Base-by-base conservation (phyloP, 2,329 filamentous ascomycete genomes). In the Pseudocercospora crystallina region DNA sequence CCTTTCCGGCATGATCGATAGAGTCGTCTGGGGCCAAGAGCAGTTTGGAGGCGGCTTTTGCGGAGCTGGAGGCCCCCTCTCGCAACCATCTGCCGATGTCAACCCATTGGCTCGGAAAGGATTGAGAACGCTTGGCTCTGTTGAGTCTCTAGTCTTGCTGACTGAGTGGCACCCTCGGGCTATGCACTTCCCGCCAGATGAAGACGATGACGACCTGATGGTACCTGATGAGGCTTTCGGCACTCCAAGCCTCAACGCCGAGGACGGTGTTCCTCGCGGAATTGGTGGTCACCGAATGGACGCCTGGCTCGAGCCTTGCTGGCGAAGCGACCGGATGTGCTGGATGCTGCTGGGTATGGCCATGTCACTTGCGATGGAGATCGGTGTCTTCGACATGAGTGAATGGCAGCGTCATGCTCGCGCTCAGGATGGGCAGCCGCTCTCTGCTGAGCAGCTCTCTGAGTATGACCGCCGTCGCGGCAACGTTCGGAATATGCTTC, bases 81-180 rank as follows among this genome's bases (percentile, higher is more conserved):
- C 80, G 69, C 61, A 79, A 57, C 86, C 56, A 78, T 86, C 41
- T 81, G 87, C 82, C 76, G 85, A 74, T 80, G 84, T 71, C 65
- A 90, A 73, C 69, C 74, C 79, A 11, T 70, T 78, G 2, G 74
- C 75, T 12, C 74, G 79, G 11, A 80, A 78, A 58, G 94, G 91
- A 60, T 75, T 97, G 46, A 82, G 94, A 45, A 96, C 92, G 0
- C 75, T 99, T 3, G 94, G 94, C 12, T 96, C 92, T 0, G 90
- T 99, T 20, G 94, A 99, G 72, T 95, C 90, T 31, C 74, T 99
- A 30, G 84, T 99, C 77, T 86, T 99, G 20, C 76, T 99, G 38
- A 97, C 92, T 1, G 94, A 99, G 66, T 99, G 94, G 92, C 92
- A 97, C 69, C 94, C 94, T 4, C 84, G 92, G 5, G 91, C 91